These are phyloP conservation scores for Chaetomium fimeti DNA, from an alignment of 495 filamentous ascomycete genomes.

Conservation along the genomic window DNA sequence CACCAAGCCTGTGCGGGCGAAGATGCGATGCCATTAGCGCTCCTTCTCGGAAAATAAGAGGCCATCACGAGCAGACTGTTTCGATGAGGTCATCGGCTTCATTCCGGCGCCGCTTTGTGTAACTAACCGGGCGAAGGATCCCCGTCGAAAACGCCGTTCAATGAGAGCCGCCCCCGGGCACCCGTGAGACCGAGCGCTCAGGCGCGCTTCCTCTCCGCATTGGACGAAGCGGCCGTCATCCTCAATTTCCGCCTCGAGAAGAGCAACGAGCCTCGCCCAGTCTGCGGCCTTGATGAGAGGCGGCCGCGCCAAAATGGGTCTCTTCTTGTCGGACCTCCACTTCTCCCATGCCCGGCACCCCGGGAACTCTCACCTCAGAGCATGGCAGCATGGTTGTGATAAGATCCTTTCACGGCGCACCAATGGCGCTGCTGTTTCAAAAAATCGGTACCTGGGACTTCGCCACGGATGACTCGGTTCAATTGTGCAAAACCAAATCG, in stretches of 20 bases:
- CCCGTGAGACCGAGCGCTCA: not conserved
- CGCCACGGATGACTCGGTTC: slow-evolving; percentile 16
- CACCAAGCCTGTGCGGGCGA: not conserved
- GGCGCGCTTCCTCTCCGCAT: not conserved
- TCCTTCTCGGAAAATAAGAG: not conserved
- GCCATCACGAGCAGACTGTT: not conserved
- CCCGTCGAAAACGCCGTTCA: not conserved
- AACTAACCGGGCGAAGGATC: not conserved
- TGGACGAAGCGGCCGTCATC: not conserved
- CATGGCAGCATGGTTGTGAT: slow-evolving; percentile 15
- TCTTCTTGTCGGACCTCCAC: not conserved
- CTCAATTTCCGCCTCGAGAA: not conserved
- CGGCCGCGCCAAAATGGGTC: not conserved
- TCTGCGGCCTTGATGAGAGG: not conserved
- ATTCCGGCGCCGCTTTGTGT: not conserved
- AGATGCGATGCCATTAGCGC: not conserved
- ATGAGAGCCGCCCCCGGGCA: not conserved
- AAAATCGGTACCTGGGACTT: slow-evolving; percentile 8
- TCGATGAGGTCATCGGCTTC: not conserved
- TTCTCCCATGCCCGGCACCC: not conserved
- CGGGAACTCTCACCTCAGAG: slow-evolving; percentile 14
- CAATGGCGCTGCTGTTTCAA: slow-evolving; percentile 26
- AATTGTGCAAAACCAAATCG: slow-evolving; percentile 6
- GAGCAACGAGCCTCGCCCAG: not conserved
- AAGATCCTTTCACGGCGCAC: slow-evolving; percentile 21